Conservation (phyloP, 805 yeast species). For the Wickerhamiella musiphila region DNA sequence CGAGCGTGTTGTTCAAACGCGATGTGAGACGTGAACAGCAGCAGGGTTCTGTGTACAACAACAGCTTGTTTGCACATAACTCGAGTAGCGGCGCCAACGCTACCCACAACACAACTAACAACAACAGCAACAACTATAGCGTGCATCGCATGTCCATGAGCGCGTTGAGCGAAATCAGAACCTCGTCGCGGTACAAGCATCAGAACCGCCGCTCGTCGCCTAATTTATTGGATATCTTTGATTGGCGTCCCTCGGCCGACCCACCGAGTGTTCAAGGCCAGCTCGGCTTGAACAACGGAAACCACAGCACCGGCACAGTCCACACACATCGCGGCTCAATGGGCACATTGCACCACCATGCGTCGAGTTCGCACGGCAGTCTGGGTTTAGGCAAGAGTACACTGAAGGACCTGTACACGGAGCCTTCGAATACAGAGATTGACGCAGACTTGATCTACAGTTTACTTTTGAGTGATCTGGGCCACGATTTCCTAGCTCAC, state of each 20-base stretch:
- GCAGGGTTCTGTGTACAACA: background rate
- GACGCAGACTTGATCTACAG: slow-evolving; percentile 6
- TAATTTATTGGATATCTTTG: slow-evolving; percentile 7
- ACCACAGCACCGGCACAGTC: background rate
- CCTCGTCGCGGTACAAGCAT: slow-evolving; percentile 4
- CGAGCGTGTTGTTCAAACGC: slow-evolving; percentile 12
- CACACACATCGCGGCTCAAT: too few relatives aligned
- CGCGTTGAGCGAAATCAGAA: slow-evolving; percentile 5
- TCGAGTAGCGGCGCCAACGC: background rate
- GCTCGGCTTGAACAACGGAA: too few relatives aligned
- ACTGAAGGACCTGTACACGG: background rate
- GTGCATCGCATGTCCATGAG: slow-evolving; percentile 9
- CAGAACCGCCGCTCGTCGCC: slow-evolving; percentile 5
- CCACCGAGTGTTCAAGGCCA: too few relatives aligned
- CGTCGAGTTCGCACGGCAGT: background rate
- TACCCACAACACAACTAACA: too few relatives aligned
- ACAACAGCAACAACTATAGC: background rate
- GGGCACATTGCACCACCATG: background rate
- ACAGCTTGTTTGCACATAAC: too few relatives aligned
- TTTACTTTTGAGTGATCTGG: slow-evolving; percentile 20
- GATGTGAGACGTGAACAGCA: slow-evolving; percentile 9
- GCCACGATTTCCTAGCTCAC: slow-evolving; percentile 13
- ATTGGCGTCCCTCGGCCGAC: slow-evolving; percentile 4
- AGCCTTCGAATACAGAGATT: too few relatives aligned
- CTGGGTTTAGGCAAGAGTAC: background rate